Evolutionary conservation across 768 basidiomycete genomes (phyloP).

Genomic region (Tylopilus plumbeoviolaceoides): DNA sequence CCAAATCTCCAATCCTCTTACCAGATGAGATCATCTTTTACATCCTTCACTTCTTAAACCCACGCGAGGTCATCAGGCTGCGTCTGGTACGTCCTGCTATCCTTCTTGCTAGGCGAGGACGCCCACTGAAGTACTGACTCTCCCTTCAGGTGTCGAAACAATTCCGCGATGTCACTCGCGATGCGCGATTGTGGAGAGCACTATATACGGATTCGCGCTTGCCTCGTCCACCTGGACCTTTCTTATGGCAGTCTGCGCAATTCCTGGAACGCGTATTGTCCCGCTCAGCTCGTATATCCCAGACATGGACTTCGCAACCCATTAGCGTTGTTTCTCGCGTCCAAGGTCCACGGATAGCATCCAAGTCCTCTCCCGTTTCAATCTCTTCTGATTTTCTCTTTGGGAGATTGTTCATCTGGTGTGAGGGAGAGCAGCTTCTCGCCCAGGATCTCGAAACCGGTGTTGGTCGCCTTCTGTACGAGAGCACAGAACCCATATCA

Average conservation of each 20-base stretch:
- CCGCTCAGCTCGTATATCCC: slow-evolving; percentile 17
- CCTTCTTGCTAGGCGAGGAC: no score
- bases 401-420: slow-evolving; percentile 23
- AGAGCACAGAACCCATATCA: slow-evolving; percentile 11
- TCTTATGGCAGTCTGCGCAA: slow-evolving; percentile 16
- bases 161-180: slow-evolving; percentile 13
- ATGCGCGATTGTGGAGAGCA: slow-evolving; percentile 16
- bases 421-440: slow-evolving; percentile 17
- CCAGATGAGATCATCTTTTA: slow-evolving; percentile 19
- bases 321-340: slow-evolving; percentile 7
- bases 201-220: slow-evolving; percentile 14
- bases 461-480: slow-evolving; percentile 17
- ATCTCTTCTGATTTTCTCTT: slow-evolving; percentile 22
- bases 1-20: background rate
- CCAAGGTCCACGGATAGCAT: slow-evolving; percentile 15
- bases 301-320: slow-evolving; percentile 19
- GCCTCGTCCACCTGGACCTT: slow-evolving; percentile 23
- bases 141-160: slow-evolving; percentile 16
- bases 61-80: slow-evolving; percentile 13
- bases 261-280: slow-evolving; percentile 17
- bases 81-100: slow-evolving; percentile 14
- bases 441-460: slow-evolving; percentile 21
- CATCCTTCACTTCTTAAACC: slow-evolving; percentile 14
- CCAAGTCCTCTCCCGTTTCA: slow-evolving; percentile 11
- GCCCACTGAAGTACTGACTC: no score